Percentiles rank a stretch among this genome's conserved stretches.
Evolutionary conservation across 1,284 basidiomycete species (phyloP).

Genomic region (Phellopilus nigrolimitatus): DNA sequence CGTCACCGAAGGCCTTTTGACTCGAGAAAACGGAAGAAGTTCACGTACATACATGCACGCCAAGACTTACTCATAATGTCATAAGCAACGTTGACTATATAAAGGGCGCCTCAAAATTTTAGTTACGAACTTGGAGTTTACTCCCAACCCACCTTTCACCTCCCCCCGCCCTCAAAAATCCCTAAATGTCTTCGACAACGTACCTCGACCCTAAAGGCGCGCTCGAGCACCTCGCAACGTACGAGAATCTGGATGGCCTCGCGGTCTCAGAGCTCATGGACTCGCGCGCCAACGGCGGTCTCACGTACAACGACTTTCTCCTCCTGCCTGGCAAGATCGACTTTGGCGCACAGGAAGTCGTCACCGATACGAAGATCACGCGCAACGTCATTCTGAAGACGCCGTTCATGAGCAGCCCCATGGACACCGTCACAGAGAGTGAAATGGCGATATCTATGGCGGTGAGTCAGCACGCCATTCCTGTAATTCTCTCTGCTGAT

Average conservation of each 20-base stretch:
- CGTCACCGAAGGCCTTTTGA: no score
- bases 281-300: conserved; percentile 82
- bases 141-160: conserved; percentile 11
- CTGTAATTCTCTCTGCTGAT: conserved; percentile 24
- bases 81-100: no score
- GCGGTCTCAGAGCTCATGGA: conserved; percentile 87
- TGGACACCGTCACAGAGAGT: conserved; percentile 98
- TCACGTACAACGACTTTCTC: conserved; percentile 96
- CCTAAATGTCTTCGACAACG: conserved; percentile 16
- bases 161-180: not conserved
- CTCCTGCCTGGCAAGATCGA: conserved; percentile 95
- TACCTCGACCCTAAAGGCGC: conserved; percentile 63
- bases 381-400: conserved; percentile 92
- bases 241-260: conserved; percentile 81
- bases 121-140: conserved; percentile 15
- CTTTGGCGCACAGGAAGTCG: conserved; percentile 81
- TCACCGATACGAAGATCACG: conserved; percentile 85
- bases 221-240: conserved; percentile 69
- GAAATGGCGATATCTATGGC: conserved; percentile 98
- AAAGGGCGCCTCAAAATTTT: not conserved
- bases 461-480: conserved; percentile 41
- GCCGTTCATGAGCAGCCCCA: conserved; percentile 96
- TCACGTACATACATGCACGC: no score
- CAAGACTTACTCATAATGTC: no score
- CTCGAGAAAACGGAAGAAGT: no score